A percentile compares a stretch with the other conserved stretches of the same genome.
phyloP scores from a whole-genome alignment of 1,284 basidiomycete genomes.

The Microbotryum intermedium region DNA sequence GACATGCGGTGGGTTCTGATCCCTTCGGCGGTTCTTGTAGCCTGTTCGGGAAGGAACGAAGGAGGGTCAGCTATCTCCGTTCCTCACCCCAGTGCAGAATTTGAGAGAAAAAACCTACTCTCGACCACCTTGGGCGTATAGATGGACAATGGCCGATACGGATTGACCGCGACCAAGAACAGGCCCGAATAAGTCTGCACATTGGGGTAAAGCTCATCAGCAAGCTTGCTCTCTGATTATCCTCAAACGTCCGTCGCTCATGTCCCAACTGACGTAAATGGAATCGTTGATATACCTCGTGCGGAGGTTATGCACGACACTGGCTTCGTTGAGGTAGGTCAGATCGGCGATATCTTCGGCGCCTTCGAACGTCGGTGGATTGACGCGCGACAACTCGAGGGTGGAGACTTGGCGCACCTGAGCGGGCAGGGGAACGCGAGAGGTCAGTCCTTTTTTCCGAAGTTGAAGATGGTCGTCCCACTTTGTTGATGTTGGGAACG shows the following conservation, averaged over 20 bases:
- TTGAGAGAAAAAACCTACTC: slow-evolving; percentile 21
- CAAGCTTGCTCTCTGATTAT: no score
- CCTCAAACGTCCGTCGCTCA: no score
- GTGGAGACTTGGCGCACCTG: slow-evolving; percentile 16
- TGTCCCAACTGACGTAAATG: slow-evolving; percentile 75
- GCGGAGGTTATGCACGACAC: slow-evolving; percentile 92
- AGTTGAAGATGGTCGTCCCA: background rate
- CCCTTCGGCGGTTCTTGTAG: slow-evolving; percentile 82
- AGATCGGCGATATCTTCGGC: slow-evolving; percentile 98
- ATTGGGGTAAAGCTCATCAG: background rate
- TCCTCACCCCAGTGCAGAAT: background rate
- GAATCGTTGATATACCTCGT: slow-evolving; percentile 82
- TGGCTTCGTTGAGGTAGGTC: slow-evolving; percentile 96
- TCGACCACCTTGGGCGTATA: slow-evolving; percentile 52
- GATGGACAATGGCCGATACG: slow-evolving; percentile 84
- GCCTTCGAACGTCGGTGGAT: slow-evolving; percentile 96
- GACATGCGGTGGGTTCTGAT: slow-evolving; percentile 95
- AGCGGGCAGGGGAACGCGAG: background rate
- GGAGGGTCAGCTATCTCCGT: background rate
- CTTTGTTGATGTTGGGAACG: slow-evolving; percentile 28
- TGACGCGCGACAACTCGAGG: slow-evolving; percentile 43
- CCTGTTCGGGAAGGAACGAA: slow-evolving; percentile 74
- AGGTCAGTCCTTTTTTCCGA: background rate
- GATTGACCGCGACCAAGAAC: slow-evolving; percentile 97
- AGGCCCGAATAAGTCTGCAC: slow-evolving; percentile 83